Base-by-base conservation (phyloP, 768 basidiomycete genomes). In the Tricholoma bakamatsutake region DNA sequence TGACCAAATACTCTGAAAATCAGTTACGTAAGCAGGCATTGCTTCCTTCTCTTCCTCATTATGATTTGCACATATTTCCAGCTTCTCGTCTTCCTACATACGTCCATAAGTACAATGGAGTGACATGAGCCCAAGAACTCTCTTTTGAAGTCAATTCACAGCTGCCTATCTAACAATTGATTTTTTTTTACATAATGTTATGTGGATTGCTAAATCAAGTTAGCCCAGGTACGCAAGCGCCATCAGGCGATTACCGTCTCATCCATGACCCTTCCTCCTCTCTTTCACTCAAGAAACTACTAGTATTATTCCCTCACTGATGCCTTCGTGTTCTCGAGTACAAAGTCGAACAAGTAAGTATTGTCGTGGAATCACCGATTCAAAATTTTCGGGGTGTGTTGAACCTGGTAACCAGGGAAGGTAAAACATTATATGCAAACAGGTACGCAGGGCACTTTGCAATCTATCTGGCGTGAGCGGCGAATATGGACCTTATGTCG, bases 1-100 rank as follows among this genome's bases (percentile, higher is more conserved):
- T n/a, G n/a, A n/a, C n/a, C n/a, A n/a, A n/a, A n/a, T n/a, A 18
- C n/a, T 28, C 17, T 31, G 52, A 53, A 53, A 53, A 53, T 53
- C 52, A 43, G 17, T 31, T 53, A 53, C 9, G 52, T 53, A 53
- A 53, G 39, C 52, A 18, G 52, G 12, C 33, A 15, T 34, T 8
- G 33, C n/a, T 50, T 17, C 49, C 31, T 34, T 31, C n/a, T 13
- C 31, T 51, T 15, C 10, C 18, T 39, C 33, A n/a, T n/a, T 9
- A 24, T 24, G 10, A 4, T n/a, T 51, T 35, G 12, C 15, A 3
- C 33, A 35, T 50, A n/a, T 50, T 18, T 18, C 37, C 5, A 21
- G 11, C 24, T 45, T 27, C 43, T 42, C 18, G 11, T 21, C 43
- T 12, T 27, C 43, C 21, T 42, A 18, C 17, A 9, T 21, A 42